Percentiles rank a stretch among this genome's conserved stretches.
Evolutionary conservation across 192 early-diverging fungal genomes (phyloP).

Genomic region (Entrophospora sp.): DNA sequence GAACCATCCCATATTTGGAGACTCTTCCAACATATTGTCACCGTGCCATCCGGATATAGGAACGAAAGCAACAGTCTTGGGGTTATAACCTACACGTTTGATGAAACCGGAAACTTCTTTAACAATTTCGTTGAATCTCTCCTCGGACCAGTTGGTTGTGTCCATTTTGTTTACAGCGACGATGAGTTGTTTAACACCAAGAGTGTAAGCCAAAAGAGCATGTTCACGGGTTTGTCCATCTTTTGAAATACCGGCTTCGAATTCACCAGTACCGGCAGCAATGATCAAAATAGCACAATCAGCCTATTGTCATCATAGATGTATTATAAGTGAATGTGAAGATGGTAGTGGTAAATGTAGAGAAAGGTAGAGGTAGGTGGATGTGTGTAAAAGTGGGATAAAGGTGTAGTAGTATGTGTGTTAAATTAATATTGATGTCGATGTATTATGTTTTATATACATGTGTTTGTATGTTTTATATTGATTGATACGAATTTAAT

Average conservation of each 20-base stretch:
- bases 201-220: slow-evolving; percentile 94
- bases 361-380: neutral
- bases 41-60: slow-evolving; percentile 98
- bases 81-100: slow-evolving; percentile 97
- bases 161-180: slow-evolving; percentile 99
- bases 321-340: no score
- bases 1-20: slow-evolving; percentile 93
- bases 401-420: neutral
- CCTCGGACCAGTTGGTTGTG: slow-evolving; percentile 90
- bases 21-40: slow-evolving; percentile 96
- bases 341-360: neutral
- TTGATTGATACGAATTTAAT: no score
- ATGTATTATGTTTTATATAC: no score
- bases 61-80: slow-evolving; percentile 85
- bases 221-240: slow-evolving; percentile 99
- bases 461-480: no score
- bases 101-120: slow-evolving; percentile 93
- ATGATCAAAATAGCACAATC: slow-evolving; percentile 97
- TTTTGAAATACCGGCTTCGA: slow-evolving; percentile 98
- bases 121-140: slow-evolving; percentile 91
- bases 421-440: no score
- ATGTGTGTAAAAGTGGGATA: neutral
- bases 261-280: slow-evolving; percentile 79
- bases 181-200: slow-evolving; percentile 97
- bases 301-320: no score